Base-by-base conservation (phyloP, 2,329 filamentous ascomycete species). In the Stagonosporopsis cucurbitacearum region DNA sequence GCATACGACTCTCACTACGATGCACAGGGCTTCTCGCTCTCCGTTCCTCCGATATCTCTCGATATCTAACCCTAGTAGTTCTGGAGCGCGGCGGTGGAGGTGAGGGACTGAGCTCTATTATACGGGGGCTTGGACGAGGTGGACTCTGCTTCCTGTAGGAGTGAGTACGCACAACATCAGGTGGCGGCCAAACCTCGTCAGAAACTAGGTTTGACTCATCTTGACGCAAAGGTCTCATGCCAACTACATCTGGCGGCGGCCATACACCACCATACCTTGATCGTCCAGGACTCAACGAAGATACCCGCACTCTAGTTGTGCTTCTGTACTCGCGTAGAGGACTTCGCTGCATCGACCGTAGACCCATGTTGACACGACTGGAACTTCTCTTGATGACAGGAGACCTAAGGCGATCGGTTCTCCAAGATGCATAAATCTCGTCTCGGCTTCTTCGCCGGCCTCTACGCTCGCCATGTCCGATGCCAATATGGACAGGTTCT, bases 401-500 rank as follows among this genome's bases (percentile, higher is more conserved):
- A 11, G 60, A 62, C 12, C 59, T 62, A 32, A 48, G 42, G 33
- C 59, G 66, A 8, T 60, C 54, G 20, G 70, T 67, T 26, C 57
- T 60, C 23, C 47, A 53, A 6, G 60, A 42, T 6, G 63, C 47
- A 43, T 64, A 60, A 11, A 59, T 46, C 8, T 67, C 62, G 6
- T 69, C 62, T 35, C 70, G 63, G 37, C 46, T 62, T 36, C 60
- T 62, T 23, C 32, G 50, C n/a, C 67, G 65, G 25, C 72, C 71
- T 23, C 71, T 63, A 6, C 46, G 50, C 40, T 67, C 66, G 26
- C 46, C 46, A 23, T 58, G 41, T 17, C 60, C 63, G 13, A 66
- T 54, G 26, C 64, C 55, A 23, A 68, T 51, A 12, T 55, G 57
- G 26, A 66, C 46, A 25, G 61, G 39, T 25, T 65, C 58, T 23